Base-by-base conservation (phyloP, 148 eudicot genomes). In the Simmondsia chinensis region DNA sequence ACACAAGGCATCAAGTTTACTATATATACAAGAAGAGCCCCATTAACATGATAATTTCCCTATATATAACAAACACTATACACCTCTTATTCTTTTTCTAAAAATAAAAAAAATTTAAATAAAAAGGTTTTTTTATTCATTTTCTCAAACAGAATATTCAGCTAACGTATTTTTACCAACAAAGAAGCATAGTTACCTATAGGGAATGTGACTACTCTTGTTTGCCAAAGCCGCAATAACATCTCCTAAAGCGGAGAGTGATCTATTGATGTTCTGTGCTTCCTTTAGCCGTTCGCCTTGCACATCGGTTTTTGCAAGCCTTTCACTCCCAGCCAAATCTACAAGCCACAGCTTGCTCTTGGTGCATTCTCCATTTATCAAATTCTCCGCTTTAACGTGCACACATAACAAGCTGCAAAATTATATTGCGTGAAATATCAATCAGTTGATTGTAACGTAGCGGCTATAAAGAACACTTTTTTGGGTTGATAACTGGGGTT, bases 331-430 rank as follows among this genome's bases (percentile, higher is more conserved):
- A 23, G 97, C 97, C 63, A 89, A 74, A 69, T 89, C 93, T 26
- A 89, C 95, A 28, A 89, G 87, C 97, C 97, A 89, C 45, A 89
- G 93, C 69, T 89, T 84, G 79, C 97, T 89, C 61, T 76, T 84
- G 30, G 95, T 89, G 67, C 87, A 73, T 52, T 85, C 95, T n/a
- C 83, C 97, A 48, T 62, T 82, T 33, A 81, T 79, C 63, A 84
- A 64, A 59, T 81, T 84, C 70, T 81, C 76, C 27, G 91, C 64
- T 65, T 48, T 89, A 38, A 85, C 97, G 64, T 56, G 69, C 30
- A 85, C 62, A 51, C 82, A 82, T 37, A 89, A 93, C 87, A 89
- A 73, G 66, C 95, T 88, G 72, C 9, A 52, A 9, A 18, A 46
- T 13, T 16, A 13, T 31, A 46, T n/a, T 23, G 40, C 9, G 48